Conservation (phyloP, 2,329 filamentous ascomycete species). For the Thermothelomyces thermophilus region DNA sequence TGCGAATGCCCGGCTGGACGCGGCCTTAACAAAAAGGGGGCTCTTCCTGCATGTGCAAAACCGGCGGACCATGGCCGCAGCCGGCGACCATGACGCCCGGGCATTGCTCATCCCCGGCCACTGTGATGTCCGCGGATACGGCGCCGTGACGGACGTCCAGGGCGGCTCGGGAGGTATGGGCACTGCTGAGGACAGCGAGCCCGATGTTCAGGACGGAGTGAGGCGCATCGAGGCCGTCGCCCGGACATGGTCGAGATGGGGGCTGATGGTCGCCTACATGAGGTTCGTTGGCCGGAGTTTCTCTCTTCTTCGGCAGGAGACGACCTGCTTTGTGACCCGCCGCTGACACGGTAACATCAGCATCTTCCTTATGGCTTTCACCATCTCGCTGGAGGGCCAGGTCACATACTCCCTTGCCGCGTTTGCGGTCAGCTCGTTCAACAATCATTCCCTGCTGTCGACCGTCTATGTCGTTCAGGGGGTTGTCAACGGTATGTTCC, state of each 20-base stretch:
- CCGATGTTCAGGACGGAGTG: conserved; percentile 29
- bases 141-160: not conserved
- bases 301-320: not conserved
- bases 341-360: conserved; percentile 22
- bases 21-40: not conserved
- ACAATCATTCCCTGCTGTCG: conserved; percentile 56
- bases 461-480: conserved; percentile 58
- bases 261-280: conserved; percentile 28
- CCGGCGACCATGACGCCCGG: conserved; percentile 6
- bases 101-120: conserved; percentile 2
- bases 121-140: conserved; percentile 8
- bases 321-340: too few species aligned
- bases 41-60: not conserved
- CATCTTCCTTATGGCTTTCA: conserved; percentile 55
- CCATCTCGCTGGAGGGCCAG: conserved; percentile 60
- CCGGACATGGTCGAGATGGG: conserved; percentile 29
- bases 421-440: conserved; percentile 59
- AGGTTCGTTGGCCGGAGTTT: conserved; percentile 20
- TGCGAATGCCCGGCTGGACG: not conserved
- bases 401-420: conserved; percentile 53
- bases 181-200: conserved; percentile 1
- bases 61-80: conserved; percentile 2
- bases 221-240: conserved; percentile 30
- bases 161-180: not conserved
- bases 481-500: conserved; percentile 51